These are phyloP conservation scores for Cotoneaster glaucophyllus DNA, from an alignment of 306 rosid species.

Conservation along the genomic window DNA sequence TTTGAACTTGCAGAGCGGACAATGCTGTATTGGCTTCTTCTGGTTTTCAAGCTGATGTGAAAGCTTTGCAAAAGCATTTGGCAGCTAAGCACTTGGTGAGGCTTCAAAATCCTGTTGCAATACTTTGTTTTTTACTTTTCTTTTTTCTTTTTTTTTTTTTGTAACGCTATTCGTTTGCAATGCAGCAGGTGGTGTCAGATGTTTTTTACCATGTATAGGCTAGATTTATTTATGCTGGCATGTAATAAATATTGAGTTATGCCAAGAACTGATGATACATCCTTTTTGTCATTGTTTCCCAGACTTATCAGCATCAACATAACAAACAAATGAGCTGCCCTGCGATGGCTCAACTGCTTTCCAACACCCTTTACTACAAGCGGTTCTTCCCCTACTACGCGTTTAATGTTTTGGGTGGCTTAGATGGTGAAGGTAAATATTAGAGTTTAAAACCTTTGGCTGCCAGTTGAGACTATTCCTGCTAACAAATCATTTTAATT, in stretches of 20 bases:
- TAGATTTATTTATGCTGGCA: neutral
- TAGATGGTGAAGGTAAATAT: constrained; percentile 78
- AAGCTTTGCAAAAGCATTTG: constrained; percentile 81
- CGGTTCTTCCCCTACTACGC: constrained; percentile 96
- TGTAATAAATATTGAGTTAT: neutral
- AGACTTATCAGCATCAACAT: constrained; percentile 94
- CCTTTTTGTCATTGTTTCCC: constrained; percentile 3
- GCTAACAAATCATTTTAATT: constrained; percentile 1
- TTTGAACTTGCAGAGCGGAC: constrained; percentile 56
- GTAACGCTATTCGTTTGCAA: neutral
- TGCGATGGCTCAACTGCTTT: constrained; percentile 92
- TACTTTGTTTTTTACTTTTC: too few relatives aligned
- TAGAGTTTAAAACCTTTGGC: constrained; percentile 3
- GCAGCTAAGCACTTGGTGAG: constrained; percentile 83
- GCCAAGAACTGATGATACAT: neutral
- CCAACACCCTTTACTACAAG: constrained; percentile 91
- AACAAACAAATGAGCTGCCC: constrained; percentile 99
- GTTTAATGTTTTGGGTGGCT: constrained; percentile 95
- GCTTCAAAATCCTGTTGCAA: neutral
- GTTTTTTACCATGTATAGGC: neutral
- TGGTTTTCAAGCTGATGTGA: constrained; percentile 98
- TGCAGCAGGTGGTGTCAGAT: neutral
- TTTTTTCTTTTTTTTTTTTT: too few relatives aligned
- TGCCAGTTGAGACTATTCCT: constrained; percentile 2
- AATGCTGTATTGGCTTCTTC: constrained; percentile 80